Percentiles rank a stretch among this genome's conserved stretches.
phyloP scores from a whole-genome alignment of 495 filamentous ascomycete genomes.

The Podospora appendiculata region DNA sequence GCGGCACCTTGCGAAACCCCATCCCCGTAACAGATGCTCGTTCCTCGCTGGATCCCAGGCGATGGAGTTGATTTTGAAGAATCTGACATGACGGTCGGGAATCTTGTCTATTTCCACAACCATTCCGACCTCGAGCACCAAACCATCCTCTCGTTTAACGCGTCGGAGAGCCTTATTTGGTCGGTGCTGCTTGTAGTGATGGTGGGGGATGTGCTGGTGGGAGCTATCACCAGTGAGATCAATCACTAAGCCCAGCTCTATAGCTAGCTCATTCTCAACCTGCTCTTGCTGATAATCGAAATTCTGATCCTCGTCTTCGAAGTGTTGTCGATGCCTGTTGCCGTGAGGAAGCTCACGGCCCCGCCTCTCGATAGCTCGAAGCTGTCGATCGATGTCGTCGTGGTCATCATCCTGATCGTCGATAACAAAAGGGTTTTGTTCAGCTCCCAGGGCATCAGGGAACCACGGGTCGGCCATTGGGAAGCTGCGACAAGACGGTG shows the following conservation, averaged over 20 bases:
- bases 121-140: background rate
- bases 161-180: background rate
- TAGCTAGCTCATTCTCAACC: background rate
- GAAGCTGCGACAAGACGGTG: background rate
- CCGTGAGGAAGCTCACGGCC: too few species aligned
- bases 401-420: background rate
- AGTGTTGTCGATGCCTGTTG: too few species aligned
- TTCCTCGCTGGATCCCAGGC: background rate
- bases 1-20: background rate
- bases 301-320: background rate
- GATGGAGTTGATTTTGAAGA: conserved; percentile 9
- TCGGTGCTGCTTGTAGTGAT: background rate
- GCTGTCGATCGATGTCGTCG: background rate
- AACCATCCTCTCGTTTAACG: background rate
- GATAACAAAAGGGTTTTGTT: background rate
- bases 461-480: background rate
- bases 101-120: too few species aligned
- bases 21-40: conserved; percentile 2
- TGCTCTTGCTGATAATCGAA: background rate
- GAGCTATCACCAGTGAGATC: background rate
- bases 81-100: background rate
- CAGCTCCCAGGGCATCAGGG: background rate
- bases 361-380: too few species aligned
- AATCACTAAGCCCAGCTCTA: background rate
- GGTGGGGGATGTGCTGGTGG: background rate